Percentiles rank a stretch among this genome's conserved stretches.
phyloP scores from a whole-genome alignment of 2,329 filamentous ascomycete genomes.

The Colletotrichum aenigma region DNA sequence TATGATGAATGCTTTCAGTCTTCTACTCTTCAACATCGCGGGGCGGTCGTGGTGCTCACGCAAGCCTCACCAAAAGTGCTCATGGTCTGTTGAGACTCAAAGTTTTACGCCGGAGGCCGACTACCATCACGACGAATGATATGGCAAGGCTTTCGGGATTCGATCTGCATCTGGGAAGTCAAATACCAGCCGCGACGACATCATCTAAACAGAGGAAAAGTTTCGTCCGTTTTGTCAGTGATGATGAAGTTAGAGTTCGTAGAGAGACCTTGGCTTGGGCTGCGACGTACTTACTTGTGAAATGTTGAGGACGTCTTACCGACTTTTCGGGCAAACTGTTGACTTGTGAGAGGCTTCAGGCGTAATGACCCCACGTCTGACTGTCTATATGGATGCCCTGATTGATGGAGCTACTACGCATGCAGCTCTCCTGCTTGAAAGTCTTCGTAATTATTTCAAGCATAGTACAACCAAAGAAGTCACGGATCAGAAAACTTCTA shows the following conservation, averaged over 20 bases:
- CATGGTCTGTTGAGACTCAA: background rate
- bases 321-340: background rate
- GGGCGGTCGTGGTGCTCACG: background rate
- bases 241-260: fast-evolving
- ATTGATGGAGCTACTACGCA: background rate
- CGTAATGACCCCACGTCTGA: too few species aligned
- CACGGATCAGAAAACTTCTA: background rate
- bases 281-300: background rate
- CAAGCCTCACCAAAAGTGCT: background rate
- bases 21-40: background rate
- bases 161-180: background rate
- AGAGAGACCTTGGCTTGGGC: background rate
- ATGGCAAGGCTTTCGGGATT: background rate
- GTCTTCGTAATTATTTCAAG: background rate
- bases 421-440: background rate
- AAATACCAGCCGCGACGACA: background rate
- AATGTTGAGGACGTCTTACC: fast-evolving
- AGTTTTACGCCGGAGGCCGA: background rate
- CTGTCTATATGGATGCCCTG: background rate
- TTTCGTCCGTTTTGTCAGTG: background rate
- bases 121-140: background rate
- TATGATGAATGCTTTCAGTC: background rate
- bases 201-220: background rate
- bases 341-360: background rate
- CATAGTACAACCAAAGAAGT: background rate